These are phyloP conservation scores for Schwanniomyces occidentalis DNA, from an alignment of 805 yeast species.

Conservation along the genomic window DNA sequence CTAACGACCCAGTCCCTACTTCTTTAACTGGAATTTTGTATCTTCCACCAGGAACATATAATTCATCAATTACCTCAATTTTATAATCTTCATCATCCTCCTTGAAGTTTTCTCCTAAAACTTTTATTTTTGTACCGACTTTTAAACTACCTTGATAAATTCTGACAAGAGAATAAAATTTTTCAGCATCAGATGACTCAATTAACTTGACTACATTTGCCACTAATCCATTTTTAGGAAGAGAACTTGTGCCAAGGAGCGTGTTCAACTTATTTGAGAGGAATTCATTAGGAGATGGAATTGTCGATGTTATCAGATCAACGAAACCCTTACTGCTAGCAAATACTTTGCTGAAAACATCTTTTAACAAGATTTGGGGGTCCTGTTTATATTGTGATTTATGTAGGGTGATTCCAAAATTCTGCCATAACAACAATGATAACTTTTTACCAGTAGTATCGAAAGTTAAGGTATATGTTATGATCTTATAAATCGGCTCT, in stretches of 20 bases:
- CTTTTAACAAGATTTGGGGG: constrained; percentile 56
- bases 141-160: constrained; percentile 60
- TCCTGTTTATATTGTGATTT: constrained; percentile 49
- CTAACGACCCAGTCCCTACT: constrained; percentile 67
- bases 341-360: constrained; percentile 57
- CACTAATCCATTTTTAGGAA: constrained; percentile 1
- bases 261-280: constrained; percentile 7
- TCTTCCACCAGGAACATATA: constrained; percentile 67
- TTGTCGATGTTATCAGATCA: constrained; percentile 39
- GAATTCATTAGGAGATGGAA: constrained; percentile 26
- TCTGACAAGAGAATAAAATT: constrained; percentile 59
- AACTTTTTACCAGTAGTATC: constrained; percentile 41
- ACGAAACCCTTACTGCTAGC: constrained; percentile 51
- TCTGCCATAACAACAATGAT: constrained; percentile 42
- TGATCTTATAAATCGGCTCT: constrained; percentile 78
- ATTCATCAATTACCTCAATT: constrained; percentile 38
- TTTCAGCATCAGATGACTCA: constrained; percentile 52
- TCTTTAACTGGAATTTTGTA: constrained; percentile 57
- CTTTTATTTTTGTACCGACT: constrained; percentile 46
- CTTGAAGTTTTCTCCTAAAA: constrained; percentile 56
- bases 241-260: not conserved
- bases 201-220: constrained; percentile 51
- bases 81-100: constrained; percentile 56
- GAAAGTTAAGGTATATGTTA: constrained; percentile 58
- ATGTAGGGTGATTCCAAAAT: constrained; percentile 48